Evolutionary conservation across 169 alveolate species (phyloP).

Genomic region (Perkinsus marinus): DNA sequence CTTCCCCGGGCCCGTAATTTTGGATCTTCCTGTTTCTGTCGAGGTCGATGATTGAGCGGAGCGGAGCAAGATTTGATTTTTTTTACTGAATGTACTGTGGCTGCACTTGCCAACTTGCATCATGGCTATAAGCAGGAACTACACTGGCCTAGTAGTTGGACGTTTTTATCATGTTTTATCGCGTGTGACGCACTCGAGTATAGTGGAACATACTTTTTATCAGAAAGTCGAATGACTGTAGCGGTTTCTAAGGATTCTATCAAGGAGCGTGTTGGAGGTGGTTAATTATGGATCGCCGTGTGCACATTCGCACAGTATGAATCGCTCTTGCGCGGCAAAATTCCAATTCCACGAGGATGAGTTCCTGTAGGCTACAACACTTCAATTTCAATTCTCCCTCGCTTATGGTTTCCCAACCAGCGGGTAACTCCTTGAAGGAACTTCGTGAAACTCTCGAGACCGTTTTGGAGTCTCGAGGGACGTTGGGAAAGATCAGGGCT

Average conservation of each 20-base stretch:
- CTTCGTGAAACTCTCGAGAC: background rate
- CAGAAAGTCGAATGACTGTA: background rate
- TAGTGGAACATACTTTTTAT: background rate
- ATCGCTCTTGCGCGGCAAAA: too few species aligned
- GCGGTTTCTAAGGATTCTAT: background rate
- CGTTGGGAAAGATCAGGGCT: background rate
- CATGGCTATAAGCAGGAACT: too few species aligned
- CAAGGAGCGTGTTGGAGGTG: background rate
- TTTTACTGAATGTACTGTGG: background rate
- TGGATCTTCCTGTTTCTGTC: too few species aligned
- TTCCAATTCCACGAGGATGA: too few species aligned
- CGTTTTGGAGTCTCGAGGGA: background rate
- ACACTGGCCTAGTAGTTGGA: background rate
- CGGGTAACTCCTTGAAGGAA: background rate
- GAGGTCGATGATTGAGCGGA: background rate
- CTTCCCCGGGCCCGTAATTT: background rate
- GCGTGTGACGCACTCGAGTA: background rate
- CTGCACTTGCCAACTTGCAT: background rate
- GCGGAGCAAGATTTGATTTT: background rate
- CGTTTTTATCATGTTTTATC: background rate
- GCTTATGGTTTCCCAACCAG: background rate
- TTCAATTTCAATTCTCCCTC: too few species aligned
- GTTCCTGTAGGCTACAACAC: too few species aligned
- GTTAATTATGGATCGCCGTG: background rate
- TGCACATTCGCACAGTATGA: background rate